These are phyloP conservation scores for Psilocybe cyanescens DNA, from an alignment of 768 basidiomycete genomes.

Conservation along the genomic window DNA sequence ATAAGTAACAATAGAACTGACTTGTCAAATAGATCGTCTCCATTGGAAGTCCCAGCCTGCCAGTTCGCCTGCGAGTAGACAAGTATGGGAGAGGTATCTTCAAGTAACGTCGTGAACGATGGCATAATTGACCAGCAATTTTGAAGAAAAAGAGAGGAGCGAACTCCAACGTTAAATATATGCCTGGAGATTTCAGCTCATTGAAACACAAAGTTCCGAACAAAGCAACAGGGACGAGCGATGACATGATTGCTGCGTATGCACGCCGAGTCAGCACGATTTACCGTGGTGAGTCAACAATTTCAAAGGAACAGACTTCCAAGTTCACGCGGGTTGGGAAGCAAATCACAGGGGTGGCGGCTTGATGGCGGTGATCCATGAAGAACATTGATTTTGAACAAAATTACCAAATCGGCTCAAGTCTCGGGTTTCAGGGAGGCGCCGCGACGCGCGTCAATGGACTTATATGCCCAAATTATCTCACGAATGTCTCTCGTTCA, in stretches of 20 bases:
- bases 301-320: not conserved
- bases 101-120: not conserved
- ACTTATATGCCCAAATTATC: not conserved
- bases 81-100: slow-evolving; percentile 8
- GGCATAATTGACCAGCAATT: slow-evolving; percentile 5
- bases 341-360: not conserved
- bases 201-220: not conserved
- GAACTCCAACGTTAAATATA: not conserved
- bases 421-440: not conserved
- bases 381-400: not conserved
- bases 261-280: no score
- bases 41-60: slow-evolving; percentile 1
- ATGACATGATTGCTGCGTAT: not conserved
- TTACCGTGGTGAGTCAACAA: not conserved
- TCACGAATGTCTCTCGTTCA: not conserved
- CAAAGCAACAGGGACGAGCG: not conserved
- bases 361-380: not conserved
- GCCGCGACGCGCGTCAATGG: not conserved
- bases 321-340: not conserved
- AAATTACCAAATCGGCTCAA: not conserved
- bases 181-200: not conserved
- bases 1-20: not conserved
- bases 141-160: not conserved
- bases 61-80: slow-evolving; percentile 2
- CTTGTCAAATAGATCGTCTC: not conserved